A percentile compares a stretch with the other conserved stretches of the same genome.
Conservation (phyloP, 2,329 filamentous ascomycete genomes). For the Sphaceloma murrayae region DNA sequence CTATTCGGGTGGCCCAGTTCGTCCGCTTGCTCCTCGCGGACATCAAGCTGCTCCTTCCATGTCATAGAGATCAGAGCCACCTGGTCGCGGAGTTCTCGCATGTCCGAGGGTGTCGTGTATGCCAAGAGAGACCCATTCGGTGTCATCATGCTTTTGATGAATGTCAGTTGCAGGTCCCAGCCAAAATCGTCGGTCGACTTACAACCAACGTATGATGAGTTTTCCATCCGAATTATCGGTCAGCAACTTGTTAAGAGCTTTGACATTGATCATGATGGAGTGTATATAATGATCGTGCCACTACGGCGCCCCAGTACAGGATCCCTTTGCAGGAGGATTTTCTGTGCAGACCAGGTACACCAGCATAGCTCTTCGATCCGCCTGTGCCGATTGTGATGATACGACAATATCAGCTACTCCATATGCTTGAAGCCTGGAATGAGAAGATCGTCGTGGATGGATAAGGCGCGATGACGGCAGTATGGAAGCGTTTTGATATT, state of each 20-base stretch:
- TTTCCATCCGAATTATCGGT: conserved; percentile 35
- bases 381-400: too few relatives aligned
- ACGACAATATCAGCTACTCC: too few relatives aligned
- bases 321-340: too few relatives aligned
- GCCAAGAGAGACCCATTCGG: conserved; percentile 43
- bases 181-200: too few relatives aligned
- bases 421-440: too few relatives aligned
- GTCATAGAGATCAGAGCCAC: conserved; percentile 40
- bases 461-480: background rate
- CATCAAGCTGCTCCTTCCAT: conserved; percentile 38
- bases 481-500: background rate
- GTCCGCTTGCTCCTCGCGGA: conserved; percentile 20
- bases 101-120: conserved; percentile 40
- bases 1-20: conserved; percentile 17
- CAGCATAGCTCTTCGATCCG: too few relatives aligned
- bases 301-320: too few relatives aligned
- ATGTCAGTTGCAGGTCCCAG: too few relatives aligned
- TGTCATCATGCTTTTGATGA: conserved; percentile 39
- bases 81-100: conserved; percentile 41
- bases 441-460: too few relatives aligned
- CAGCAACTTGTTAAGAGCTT: conserved; percentile 35
- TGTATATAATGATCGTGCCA: too few relatives aligned
- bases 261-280: conserved; percentile 34
- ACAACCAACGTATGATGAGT: conserved; percentile 37
- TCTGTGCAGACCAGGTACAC: too few relatives aligned